Evolutionary conservation across 768 basidiomycete genomes (phyloP).

Genomic region (Pleurotus citrinopileatus): DNA sequence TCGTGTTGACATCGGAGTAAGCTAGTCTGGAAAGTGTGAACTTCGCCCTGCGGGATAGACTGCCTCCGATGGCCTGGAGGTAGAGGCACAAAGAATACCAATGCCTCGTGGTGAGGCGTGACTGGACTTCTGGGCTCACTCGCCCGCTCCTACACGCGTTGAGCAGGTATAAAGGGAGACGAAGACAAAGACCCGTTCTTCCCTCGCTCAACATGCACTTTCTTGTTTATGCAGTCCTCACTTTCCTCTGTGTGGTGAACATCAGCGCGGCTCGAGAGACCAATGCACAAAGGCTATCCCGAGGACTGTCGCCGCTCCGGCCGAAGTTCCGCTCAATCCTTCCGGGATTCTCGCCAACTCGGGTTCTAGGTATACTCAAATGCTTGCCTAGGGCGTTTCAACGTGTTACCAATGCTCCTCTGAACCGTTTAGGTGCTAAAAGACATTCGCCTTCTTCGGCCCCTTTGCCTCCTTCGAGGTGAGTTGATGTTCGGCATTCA

Average conservation of each 20-base stretch:
- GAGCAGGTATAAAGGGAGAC: not conserved
- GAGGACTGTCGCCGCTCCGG: constrained; percentile 37
- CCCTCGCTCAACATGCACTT: not conserved
- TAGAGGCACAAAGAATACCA: not conserved
- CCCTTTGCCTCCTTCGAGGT: too few relatives aligned
- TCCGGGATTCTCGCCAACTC: constrained; percentile 27
- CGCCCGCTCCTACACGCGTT: not conserved
- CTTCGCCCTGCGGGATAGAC: not conserved
- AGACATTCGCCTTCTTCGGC: not conserved
- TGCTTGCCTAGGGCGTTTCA: not conserved
- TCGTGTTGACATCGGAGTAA: not conserved
- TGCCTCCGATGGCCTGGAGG: not conserved
- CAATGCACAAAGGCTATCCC: constrained; percentile 41
- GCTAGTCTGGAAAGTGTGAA: not conserved
- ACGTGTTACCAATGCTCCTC: not conserved
- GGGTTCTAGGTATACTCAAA: constrained; percentile 19
- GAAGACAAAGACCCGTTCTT: not conserved
- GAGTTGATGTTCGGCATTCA: too few relatives aligned
- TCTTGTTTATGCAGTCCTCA: not conserved
- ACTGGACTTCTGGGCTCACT: not conserved
- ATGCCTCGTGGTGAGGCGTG: not conserved
- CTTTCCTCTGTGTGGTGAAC: not conserved
- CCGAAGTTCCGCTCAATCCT: constrained; percentile 30
- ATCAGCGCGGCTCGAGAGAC: constrained; percentile 21
- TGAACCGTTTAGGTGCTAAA: not conserved